Evolutionary conservation across 768 basidiomycete genomes (phyloP).

Genomic region (Lyophyllum decastes): DNA sequence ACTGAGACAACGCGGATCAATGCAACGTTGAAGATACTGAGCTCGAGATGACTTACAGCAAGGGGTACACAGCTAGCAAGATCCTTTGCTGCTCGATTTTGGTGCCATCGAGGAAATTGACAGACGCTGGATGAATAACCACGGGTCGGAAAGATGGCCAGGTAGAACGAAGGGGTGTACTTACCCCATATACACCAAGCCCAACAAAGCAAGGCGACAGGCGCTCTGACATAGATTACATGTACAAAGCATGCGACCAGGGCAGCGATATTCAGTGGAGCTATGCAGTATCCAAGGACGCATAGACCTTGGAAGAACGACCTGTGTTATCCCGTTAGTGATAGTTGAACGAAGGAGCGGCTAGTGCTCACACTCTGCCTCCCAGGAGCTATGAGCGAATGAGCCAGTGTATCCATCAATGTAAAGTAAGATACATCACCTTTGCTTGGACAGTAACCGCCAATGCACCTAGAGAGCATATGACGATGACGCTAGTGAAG

Average conservation of each 20-base stretch:
- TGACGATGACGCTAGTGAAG: slow-evolving; percentile 93
- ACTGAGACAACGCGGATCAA: slow-evolving; percentile 33
- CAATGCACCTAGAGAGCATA: slow-evolving; percentile 88
- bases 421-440: slow-evolving; percentile 37
- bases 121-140: slow-evolving; percentile 59
- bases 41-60: slow-evolving; percentile 58
- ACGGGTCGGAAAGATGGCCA: neutral
- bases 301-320: slow-evolving; percentile 97
- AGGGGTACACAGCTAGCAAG: slow-evolving; percentile 93
- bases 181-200: slow-evolving; percentile 97
- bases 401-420: slow-evolving; percentile 3
- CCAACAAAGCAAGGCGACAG: slow-evolving; percentile 85
- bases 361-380: slow-evolving; percentile 68
- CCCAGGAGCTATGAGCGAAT: slow-evolving; percentile 59
- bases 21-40: neutral
- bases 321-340: slow-evolving; percentile 34
- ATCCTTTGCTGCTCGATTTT: slow-evolving; percentile 90
- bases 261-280: slow-evolving; percentile 90
- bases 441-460: slow-evolving; percentile 96
- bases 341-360: neutral
- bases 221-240: slow-evolving; percentile 83
- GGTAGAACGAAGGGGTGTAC: slow-evolving; percentile 20
- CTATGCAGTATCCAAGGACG: slow-evolving; percentile 93
- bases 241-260: slow-evolving; percentile 85
- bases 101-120: slow-evolving; percentile 95